Evolutionary conservation across 2,329 filamentous ascomycete genomes (phyloP), one percentile per base, ranked within the genome.

Genomic region (Balansia obtecta): DNA sequence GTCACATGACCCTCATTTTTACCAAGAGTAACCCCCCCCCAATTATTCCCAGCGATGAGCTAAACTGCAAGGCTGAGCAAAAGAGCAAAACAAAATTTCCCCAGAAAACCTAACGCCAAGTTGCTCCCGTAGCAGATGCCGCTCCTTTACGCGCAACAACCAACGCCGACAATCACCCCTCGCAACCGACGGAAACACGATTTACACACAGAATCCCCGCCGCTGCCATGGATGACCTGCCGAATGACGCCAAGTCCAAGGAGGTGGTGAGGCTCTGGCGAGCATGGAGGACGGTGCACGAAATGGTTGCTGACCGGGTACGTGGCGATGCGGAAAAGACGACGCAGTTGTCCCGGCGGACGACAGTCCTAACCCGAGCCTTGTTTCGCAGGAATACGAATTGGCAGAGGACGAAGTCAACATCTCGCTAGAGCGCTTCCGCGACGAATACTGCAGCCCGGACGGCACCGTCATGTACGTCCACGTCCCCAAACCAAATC

Each of bases 261-360:
- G 71, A 73, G 67, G 67, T 76, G 46, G 71, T 77, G 61, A 82
- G 86, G 64, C 80, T 96, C 59, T 98, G 93, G 91, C 86, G 91
- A 68, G 88, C 90, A 60, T 94, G 88, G 81, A 82, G 83, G 69
- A 98, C 93, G 9, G 83, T 89, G 46, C 88, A 95, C 68, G 88
- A 98, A 76, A 95, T 98, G 91, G 85, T 93, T 60, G 76, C 79
- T 54, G 93, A 97, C 68, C 75, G 91, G 67, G 90, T 95, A 79
- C 61, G 85, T 50, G 30, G 32, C 22, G 34, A 18, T 46, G 18
- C 18, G 15, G 4, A 42, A 42, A 42, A 13, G 18, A 42, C 27
- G 4, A 27, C 27, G 7, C 5, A 33, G 15, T 7, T 7, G 7
- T 27, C 27, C 27, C 11, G 10, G 33, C 15, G 20, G 8, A 10